Evolutionary conservation across 768 basidiomycete species (phyloP).

Genomic region (Mycena epipterygia): DNA sequence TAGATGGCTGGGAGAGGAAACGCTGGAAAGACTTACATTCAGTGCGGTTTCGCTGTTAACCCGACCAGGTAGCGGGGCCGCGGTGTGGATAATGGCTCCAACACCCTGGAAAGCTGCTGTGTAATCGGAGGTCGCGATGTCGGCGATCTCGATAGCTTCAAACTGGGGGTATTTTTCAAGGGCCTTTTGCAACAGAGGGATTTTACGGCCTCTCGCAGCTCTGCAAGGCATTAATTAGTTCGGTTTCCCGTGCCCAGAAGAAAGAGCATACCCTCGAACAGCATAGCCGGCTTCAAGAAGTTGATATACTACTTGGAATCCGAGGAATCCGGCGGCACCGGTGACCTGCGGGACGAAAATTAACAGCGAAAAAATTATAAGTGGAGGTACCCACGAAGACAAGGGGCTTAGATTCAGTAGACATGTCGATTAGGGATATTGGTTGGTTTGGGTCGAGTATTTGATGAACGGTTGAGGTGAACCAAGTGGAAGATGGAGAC

Average conservation of each 20-base stretch:
- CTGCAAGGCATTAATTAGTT: background rate
- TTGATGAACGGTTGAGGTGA: too few species aligned
- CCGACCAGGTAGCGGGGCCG: slow-evolving; percentile 34
- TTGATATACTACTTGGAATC: slow-evolving; percentile 35
- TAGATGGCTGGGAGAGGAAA: background rate
- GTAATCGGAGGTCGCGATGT: slow-evolving; percentile 34
- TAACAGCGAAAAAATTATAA: background rate
- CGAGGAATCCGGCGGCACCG: slow-evolving; percentile 31
- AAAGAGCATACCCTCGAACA: slow-evolving; percentile 28
- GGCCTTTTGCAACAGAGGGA: slow-evolving; percentile 30
- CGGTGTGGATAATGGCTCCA: slow-evolving; percentile 23
- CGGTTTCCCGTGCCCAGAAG: background rate
- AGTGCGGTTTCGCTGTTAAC: slow-evolving; percentile 14
- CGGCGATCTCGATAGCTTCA: slow-evolving; percentile 34
- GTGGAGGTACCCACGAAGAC: slow-evolving; percentile 15
- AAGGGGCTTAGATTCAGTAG: slow-evolving; percentile 31
- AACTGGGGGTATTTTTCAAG: slow-evolving; percentile 31
- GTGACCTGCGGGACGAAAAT: background rate
- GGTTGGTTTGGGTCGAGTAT: background rate
- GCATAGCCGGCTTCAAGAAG: slow-evolving; percentile 34
- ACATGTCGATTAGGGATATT: slow-evolving; percentile 11
- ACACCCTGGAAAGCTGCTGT: slow-evolving; percentile 26
- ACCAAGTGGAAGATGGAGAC: background rate
- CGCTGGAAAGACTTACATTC: background rate
- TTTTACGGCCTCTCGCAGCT: slow-evolving; percentile 35